Conservation (phyloP, 2,329 filamentous ascomycete genomes). For the Beauveria bassiana region DNA sequence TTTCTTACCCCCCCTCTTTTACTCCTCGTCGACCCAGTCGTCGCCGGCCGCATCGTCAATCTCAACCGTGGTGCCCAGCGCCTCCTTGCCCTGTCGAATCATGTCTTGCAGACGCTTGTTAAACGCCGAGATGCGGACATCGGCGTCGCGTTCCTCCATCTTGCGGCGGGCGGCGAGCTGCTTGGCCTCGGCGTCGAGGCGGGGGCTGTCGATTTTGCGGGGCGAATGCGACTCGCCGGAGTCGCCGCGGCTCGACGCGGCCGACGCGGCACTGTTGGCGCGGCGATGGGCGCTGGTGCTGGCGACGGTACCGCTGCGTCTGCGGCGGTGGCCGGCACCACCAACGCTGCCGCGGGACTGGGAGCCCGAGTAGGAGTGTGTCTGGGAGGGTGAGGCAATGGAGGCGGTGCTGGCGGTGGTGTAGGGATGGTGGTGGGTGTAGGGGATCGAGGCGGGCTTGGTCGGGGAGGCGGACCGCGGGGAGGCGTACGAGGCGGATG, state of each 20-base stretch:
- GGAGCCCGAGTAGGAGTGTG: not conserved
- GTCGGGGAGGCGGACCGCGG: conserved; percentile 30
- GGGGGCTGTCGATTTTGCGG: conserved; percentile 34
- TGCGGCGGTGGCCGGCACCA: not conserved
- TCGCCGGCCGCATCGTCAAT: conserved; percentile 40
- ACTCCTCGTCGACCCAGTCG: conserved; percentile 35
- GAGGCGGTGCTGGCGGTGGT: conserved; percentile 11
- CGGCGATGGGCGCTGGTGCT: conserved; percentile 31
- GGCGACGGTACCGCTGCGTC: conserved; percentile 1
- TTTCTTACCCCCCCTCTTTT: not conserved
- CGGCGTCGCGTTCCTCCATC: conserved; percentile 68
- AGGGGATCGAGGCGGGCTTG: conserved; percentile 25
- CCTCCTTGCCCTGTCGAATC: conserved; percentile 83
- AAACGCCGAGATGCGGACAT: conserved; percentile 71
- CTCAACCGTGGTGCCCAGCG: conserved; percentile 67
- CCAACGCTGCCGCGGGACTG: not conserved
- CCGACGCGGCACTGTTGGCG: conserved; percentile 36
- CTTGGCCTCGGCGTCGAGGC: conserved; percentile 59
- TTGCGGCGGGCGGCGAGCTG: conserved; percentile 63
- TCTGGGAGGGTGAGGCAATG: conserved; percentile 7
- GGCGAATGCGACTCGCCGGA: not conserved
- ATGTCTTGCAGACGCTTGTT: conserved; percentile 74
- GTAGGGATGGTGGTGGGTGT: conserved; percentile 13
- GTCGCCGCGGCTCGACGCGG: conserved; percentile 27
- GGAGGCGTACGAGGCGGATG: conserved; percentile 27